Percentiles rank a stretch among this genome's conserved stretches.
These are phyloP conservation scores for Pycnococcus provasolii DNA, from an alignment of 139 green algal species.

Conservation along the genomic window DNA sequence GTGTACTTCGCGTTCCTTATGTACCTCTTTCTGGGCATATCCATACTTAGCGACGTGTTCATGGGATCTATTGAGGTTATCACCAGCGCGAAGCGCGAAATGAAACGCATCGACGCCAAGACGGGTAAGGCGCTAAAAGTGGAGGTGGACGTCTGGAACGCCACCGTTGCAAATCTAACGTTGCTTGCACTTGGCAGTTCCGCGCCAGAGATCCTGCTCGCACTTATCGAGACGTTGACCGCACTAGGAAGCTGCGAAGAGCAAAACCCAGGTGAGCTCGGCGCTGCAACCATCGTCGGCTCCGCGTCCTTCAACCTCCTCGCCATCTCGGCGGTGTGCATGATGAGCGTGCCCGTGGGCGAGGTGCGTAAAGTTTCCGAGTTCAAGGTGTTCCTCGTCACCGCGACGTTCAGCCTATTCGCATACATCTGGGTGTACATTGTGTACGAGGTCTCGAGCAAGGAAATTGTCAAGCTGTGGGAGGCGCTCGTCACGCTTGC, in stretches of 20 bases:
- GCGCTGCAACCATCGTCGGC: constrained; percentile 23
- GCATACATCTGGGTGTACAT: constrained; percentile 26
- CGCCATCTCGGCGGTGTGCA: constrained; percentile 22
- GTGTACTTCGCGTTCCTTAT: constrained; percentile 5
- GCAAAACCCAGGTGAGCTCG: constrained; percentile 10
- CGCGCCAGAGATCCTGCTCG: constrained; percentile 38
- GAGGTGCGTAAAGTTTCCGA: constrained; percentile 11
- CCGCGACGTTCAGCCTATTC: constrained; percentile 8
- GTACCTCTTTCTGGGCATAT: constrained; percentile 16
- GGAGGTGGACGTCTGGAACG: constrained; percentile 33
- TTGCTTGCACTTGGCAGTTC: constrained; percentile 37
- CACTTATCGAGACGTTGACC: constrained; percentile 23
- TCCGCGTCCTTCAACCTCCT: constrained; percentile 28
- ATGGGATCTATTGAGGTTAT: constrained; percentile 35
- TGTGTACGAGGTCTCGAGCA: constrained; percentile 15
- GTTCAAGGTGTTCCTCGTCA: constrained; percentile 19
- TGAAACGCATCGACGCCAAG: background rate
- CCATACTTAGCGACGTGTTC: constrained; percentile 32
- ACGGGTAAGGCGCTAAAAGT: background rate
- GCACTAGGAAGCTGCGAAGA: background rate
- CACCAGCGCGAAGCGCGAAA: background rate
- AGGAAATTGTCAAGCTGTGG: constrained; percentile 8
- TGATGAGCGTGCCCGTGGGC: background rate
- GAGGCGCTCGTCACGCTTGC: constrained; percentile 19
- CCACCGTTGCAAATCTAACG: constrained; percentile 38